Evolutionary conservation across 2,329 filamentous ascomycete species (phyloP).

Genomic region (Alternaria postmessia): DNA sequence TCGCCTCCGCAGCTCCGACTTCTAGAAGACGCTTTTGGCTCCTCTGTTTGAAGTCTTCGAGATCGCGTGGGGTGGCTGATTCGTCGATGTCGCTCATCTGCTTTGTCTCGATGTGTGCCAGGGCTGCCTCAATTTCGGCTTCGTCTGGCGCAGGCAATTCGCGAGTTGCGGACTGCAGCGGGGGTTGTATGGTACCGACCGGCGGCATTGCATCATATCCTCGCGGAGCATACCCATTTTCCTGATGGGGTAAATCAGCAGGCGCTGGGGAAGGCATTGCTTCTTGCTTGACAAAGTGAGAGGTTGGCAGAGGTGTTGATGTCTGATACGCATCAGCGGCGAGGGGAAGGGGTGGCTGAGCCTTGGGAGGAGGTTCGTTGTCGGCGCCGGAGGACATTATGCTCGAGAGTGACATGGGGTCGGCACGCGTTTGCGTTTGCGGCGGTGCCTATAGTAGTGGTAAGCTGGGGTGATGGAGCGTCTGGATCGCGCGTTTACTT

Average conservation of each 20-base stretch:
- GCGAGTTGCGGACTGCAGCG: conserved; percentile 30
- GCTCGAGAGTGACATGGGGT: conserved; percentile 96
- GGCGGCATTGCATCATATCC: conserved; percentile 37
- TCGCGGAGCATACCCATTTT: conserved; percentile 27
- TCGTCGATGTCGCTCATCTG: conserved; percentile 67
- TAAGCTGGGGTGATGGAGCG: conserved; percentile 25
- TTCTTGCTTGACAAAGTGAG: conserved; percentile 48
- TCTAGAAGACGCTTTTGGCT: conserved; percentile 73
- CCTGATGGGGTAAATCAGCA: conserved; percentile 30
- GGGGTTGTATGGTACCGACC: conserved; percentile 26
- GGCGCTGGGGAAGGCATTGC: conserved; percentile 41
- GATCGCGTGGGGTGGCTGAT: conserved; percentile 60
- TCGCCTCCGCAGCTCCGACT: conserved; percentile 68
- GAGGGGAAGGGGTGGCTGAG: conserved; percentile 50
- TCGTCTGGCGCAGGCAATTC: conserved; percentile 57
- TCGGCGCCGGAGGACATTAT: conserved; percentile 87
- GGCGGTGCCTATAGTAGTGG: conserved; percentile 61
- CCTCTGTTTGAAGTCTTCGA: conserved; percentile 62
- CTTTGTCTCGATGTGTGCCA: conserved; percentile 66
- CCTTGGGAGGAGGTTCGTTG: conserved; percentile 68
- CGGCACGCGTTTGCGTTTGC: conserved; percentile 80
- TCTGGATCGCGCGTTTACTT: conserved; percentile 16
- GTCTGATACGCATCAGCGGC: conserved; percentile 28
- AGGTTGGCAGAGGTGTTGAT: conserved; percentile 32
- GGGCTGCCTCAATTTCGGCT: conserved; percentile 71